Percentiles rank a stretch among this genome's conserved stretches.
phyloP scores from a whole-genome alignment of 1,284 basidiomycete genomes.

The Meripilus lineatus region DNA sequence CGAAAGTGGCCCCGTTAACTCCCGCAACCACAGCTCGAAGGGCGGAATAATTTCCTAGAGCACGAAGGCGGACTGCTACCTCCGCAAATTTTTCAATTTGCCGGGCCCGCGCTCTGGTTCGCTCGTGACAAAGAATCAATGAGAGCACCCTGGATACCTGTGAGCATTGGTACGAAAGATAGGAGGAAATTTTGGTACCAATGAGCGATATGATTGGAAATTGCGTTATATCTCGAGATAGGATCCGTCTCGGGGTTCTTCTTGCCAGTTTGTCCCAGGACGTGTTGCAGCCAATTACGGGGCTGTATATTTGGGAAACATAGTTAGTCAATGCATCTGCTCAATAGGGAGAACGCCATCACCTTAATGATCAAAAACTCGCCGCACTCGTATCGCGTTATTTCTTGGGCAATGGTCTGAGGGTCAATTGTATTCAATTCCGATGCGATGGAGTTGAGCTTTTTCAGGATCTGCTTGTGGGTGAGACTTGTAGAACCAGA shows the following conservation, averaged over 20 bases:
- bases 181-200: constrained; percentile 45
- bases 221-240: constrained; percentile 61
- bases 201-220: constrained; percentile 72
- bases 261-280: constrained; percentile 54
- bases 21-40: constrained; percentile 77
- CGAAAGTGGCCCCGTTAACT: constrained; percentile 70
- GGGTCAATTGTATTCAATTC: constrained; percentile 52
- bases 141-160: constrained; percentile 53
- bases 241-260: constrained; percentile 59
- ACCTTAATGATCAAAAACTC: constrained; percentile 71
- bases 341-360: constrained; percentile 11
- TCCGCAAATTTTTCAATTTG: constrained; percentile 78
- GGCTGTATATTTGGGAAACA: constrained; percentile 41
- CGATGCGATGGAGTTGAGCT: constrained; percentile 50
- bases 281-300: constrained; percentile 74
- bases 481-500: not conserved
- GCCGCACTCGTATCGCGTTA: constrained; percentile 60
- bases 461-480: constrained; percentile 53
- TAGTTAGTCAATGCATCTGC: constrained; percentile 5
- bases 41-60: constrained; percentile 75
- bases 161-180: not conserved
- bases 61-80: constrained; percentile 63
- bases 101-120: constrained; percentile 54
- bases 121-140: constrained; percentile 75
- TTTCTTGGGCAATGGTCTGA: constrained; percentile 69